phyloP scores from a whole-genome alignment of 129 eudicot species.

The Arctium minus region DNA sequence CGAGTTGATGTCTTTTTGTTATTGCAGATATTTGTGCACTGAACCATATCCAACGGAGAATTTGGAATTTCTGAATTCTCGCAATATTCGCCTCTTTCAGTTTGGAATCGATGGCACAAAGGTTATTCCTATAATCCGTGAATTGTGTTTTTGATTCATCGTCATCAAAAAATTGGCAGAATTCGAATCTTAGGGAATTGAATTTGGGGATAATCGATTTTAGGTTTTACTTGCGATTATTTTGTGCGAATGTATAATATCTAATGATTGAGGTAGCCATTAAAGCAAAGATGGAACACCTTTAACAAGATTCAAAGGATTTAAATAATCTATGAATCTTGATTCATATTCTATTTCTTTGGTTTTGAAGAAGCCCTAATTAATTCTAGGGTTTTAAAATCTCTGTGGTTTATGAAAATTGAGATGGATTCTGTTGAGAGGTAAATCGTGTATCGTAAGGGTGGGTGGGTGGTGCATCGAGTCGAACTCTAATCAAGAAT shows the following conservation, averaged over 20 bases:
- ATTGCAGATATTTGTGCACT: constrained; percentile 51
- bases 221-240: not conserved
- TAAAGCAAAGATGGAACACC: not conserved
- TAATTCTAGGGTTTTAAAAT: not conserved
- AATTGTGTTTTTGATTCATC: not conserved
- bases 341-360: not conserved
- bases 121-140: constrained; percentile 19
- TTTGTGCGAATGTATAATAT: not conserved
- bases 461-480: no score
- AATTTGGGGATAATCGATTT: not conserved
- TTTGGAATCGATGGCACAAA: constrained; percentile 77
- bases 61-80: constrained; percentile 41
- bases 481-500: not conserved
- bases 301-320: not conserved
- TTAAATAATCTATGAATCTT: not conserved
- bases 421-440: not conserved
- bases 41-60: constrained; percentile 58
- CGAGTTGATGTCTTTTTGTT: not conserved
- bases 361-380: not conserved
- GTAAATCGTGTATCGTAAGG: no score
- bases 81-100: constrained; percentile 48
- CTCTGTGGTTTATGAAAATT: not conserved
- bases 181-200: not conserved
- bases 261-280: not conserved
- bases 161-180: not conserved